Conservation (phyloP, 2,329 filamentous ascomycete genomes). For the Orbilia brochopaga region DNA sequence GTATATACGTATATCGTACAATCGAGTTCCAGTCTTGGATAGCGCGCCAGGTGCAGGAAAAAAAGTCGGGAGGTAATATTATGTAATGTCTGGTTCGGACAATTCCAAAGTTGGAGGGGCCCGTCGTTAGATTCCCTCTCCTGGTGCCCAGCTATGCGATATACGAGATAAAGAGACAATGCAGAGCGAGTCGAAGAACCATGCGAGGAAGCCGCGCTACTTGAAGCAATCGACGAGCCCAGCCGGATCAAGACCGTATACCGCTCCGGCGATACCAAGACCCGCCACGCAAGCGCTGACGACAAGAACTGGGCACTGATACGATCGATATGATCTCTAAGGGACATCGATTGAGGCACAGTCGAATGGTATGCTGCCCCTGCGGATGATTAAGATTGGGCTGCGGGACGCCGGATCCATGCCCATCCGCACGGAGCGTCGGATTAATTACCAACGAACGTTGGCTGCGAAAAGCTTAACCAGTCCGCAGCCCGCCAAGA, state of each 20-base stretch:
- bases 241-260: constrained; percentile 1
- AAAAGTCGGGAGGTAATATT: too few species aligned
- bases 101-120: too few species aligned
- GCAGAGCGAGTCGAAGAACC: neutral
- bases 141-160: too few species aligned
- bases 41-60: too few species aligned
- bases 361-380: too few species aligned
- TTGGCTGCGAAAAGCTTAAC: neutral
- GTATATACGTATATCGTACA: too few species aligned
- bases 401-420: neutral
- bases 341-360: too few species aligned
- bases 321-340: neutral
- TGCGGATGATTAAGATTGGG: neutral
- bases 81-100: too few species aligned
- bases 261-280: neutral
- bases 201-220: neutral
- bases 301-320: neutral
- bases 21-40: too few species aligned
- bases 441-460: neutral
- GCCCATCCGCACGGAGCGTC: neutral
- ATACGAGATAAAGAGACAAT: neutral
- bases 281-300: neutral
- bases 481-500: neutral
- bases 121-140: too few species aligned
- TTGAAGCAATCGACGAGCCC: neutral